These are phyloP conservation scores for Salix purpurea DNA, from an alignment of 345 rosid genomes.

Conservation along the genomic window DNA sequence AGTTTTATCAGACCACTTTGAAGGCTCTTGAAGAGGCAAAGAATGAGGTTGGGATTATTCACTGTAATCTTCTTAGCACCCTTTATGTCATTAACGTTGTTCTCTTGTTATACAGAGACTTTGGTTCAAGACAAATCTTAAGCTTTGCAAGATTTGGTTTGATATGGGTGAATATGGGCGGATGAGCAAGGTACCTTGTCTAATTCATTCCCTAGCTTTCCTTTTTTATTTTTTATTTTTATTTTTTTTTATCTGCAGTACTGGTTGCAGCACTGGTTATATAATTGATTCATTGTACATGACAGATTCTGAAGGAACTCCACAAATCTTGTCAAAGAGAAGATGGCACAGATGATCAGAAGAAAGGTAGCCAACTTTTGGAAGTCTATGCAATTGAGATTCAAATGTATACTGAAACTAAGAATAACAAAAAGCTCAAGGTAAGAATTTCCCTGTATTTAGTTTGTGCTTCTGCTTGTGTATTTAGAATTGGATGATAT, in stretches of 20 bases:
- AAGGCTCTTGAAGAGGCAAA: slow-evolving; percentile 99
- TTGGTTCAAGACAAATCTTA: slow-evolving; percentile 98
- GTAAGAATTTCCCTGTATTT: slow-evolving; percentile 28
- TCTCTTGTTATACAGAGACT: slow-evolving; percentile 63
- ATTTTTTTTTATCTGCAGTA: background rate
- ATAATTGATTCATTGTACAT: background rate
- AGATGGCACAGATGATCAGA: slow-evolving; percentile 98
- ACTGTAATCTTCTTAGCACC: background rate
- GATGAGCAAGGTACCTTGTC: slow-evolving; percentile 72
- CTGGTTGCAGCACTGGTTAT: background rate
- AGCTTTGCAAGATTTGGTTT: slow-evolving; percentile 98
- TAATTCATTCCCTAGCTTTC: background rate
- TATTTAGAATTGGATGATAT: background rate
- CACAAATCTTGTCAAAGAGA: slow-evolving; percentile 96
- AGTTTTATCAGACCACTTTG: slow-evolving; percentile 91
- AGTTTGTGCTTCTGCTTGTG: background rate
- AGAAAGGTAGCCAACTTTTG: slow-evolving; percentile 98
- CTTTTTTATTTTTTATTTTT: background rate
- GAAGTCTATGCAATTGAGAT: slow-evolving; percentile 98
- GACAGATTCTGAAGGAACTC: slow-evolving; percentile 87
- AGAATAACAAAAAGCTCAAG: slow-evolving; percentile 97
- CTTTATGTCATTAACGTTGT: slow-evolving; percentile 7
- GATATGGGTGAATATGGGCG: slow-evolving; percentile 97
- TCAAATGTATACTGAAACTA: slow-evolving; percentile 96
- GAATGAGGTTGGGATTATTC: slow-evolving; percentile 60